Percentiles rank a stretch among this genome's conserved stretches.
phyloP scores from a whole-genome alignment of 331 rosid genomes.

The Quercus lobata region DNA sequence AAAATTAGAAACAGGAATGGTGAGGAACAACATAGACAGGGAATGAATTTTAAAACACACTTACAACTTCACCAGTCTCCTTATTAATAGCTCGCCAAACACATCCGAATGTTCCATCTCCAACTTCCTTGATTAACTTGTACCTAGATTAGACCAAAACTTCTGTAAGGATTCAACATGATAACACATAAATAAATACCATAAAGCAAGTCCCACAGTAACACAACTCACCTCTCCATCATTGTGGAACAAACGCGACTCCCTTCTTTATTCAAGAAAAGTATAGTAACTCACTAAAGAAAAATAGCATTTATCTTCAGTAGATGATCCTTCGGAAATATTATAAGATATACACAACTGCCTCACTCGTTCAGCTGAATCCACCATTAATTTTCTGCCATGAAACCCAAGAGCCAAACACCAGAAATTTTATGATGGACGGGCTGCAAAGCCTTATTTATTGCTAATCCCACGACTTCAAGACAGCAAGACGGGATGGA shows the following conservation, averaged over 20 bases:
- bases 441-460: slow-evolving; percentile 75
- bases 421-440: slow-evolving; percentile 61
- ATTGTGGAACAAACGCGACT: slow-evolving; percentile 46
- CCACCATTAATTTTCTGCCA: slow-evolving; percentile 74
- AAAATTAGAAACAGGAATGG: slow-evolving; percentile 15
- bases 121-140: slow-evolving; percentile 95
- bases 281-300: slow-evolving; percentile 50
- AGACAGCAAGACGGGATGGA: slow-evolving; percentile 32
- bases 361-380: slow-evolving; percentile 50
- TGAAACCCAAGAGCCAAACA: slow-evolving; percentile 45
- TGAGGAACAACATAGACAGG: neutral
- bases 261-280: slow-evolving; percentile 67
- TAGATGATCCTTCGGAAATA: slow-evolving; percentile 33
- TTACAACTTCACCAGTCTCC: slow-evolving; percentile 96
- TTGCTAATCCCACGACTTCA: slow-evolving; percentile 38
- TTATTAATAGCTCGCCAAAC: slow-evolving; percentile 94
- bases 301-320: slow-evolving; percentile 61
- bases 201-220: neutral
- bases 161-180: neutral
- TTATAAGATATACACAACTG: slow-evolving; percentile 47
- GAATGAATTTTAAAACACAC: slow-evolving; percentile 20
- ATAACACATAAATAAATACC: neutral
- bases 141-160: slow-evolving; percentile 42
- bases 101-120: slow-evolving; percentile 96
- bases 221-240: slow-evolving; percentile 86